Conservation (phyloP, 305 asterid species). For the Plantago lanceolata region DNA sequence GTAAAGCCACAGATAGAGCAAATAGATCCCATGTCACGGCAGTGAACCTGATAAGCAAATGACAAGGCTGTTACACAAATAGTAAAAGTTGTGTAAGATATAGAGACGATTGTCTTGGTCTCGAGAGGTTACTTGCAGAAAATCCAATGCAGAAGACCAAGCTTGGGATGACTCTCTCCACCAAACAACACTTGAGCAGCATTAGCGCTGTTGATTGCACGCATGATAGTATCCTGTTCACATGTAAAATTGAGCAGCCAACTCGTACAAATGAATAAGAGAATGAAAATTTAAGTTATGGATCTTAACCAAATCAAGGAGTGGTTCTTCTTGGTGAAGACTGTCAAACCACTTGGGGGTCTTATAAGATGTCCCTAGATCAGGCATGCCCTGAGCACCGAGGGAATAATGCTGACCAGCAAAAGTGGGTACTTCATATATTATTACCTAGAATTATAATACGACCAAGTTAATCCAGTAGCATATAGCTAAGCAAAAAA, state of each 20-base stretch:
- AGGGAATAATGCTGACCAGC: conserved; percentile 72
- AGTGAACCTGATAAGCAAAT: conserved; percentile 52
- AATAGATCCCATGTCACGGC: conserved; percentile 53
- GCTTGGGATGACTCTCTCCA: conserved; percentile 32
- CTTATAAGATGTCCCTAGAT: conserved; percentile 37
- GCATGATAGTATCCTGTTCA: conserved; percentile 59
- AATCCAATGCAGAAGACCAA: conserved; percentile 27
- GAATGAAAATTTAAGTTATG: conserved; percentile 14
- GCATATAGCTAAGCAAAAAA: conserved; percentile 20
- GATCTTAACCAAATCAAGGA: conserved; percentile 61
- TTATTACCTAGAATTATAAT: conserved; percentile 49
- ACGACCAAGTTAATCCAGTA: conserved; percentile 24
- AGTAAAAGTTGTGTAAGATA: conserved; percentile 7
- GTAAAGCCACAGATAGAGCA: conserved; percentile 58
- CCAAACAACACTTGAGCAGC: conserved; percentile 54
- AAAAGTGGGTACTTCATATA: conserved; percentile 68
- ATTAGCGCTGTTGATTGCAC: conserved; percentile 69
- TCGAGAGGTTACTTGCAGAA: conserved; percentile 48
- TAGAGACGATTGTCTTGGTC: conserved; percentile 19
- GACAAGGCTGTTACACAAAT: conserved; percentile 26
- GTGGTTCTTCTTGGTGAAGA: conserved; percentile 49
- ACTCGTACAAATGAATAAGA: conserved; percentile 24
- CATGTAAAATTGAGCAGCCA: conserved; percentile 20
- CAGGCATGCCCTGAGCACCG: conserved; percentile 34
- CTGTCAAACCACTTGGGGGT: conserved; percentile 78